Percentiles rank a stretch among this genome's conserved stretches.
These are phyloP conservation scores for Trypanosoma avium DNA, from an alignment of 208 protist genomes.

Conservation along the genomic window DNA sequence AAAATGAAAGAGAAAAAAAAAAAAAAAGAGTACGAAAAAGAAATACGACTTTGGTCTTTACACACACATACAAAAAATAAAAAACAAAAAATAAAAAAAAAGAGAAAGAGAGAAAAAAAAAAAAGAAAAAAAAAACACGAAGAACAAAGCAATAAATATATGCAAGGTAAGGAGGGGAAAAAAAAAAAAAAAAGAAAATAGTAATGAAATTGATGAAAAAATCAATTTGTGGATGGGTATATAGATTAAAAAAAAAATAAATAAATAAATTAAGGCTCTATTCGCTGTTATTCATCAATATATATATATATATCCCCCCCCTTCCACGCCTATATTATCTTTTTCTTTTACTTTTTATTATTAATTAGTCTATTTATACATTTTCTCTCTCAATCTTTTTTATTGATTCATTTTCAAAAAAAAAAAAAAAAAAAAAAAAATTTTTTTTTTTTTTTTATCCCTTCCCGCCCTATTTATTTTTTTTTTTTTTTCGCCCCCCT, in stretches of 20 bases:
- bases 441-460: background rate
- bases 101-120: background rate
- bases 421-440: background rate
- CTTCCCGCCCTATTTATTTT: slow-evolving; percentile 21
- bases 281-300: background rate
- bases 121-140: background rate
- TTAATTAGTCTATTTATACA: background rate
- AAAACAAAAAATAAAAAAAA: slow-evolving; percentile 1
- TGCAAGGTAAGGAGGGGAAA: no score
- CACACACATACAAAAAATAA: background rate
- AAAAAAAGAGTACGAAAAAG: background rate
- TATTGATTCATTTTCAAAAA: background rate
- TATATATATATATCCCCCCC: background rate
- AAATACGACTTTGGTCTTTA: background rate
- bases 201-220: no score
- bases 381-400: background rate
- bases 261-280: no score
- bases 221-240: no score
- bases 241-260: no score
- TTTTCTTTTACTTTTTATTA: background rate
- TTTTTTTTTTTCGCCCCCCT: slow-evolving; percentile 8
- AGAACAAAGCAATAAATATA: background rate
- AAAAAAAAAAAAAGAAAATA: no score
- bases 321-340: no score
- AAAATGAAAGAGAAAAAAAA: slow-evolving; percentile 6